Base-by-base conservation (phyloP, 306 rosid genomes). In the Quercus gilva region DNA sequence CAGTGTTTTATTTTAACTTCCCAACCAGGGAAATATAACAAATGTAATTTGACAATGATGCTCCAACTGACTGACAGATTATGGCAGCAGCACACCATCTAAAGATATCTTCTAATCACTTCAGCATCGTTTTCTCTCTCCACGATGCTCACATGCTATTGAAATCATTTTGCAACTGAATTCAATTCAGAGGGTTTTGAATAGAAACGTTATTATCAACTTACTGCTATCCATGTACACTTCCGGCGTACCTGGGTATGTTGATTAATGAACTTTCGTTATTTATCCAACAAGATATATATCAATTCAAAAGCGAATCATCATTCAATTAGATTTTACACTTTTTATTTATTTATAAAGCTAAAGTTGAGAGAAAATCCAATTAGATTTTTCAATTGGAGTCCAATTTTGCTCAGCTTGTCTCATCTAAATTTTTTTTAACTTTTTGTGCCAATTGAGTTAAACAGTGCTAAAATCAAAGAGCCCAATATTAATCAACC, bases 1-100 rank as follows among this genome's bases (percentile, higher is more conserved):
- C 56, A 63, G 73, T 3, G 0, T 37, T 18, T 6, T 28, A 25
- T 23, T 73, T 41, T 43, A 25, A 28, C 68, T 9, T 14, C 53
- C 33, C 21, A 73, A 71, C 26, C 67, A 84, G 69, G 76, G 78
- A 71, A 29, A 53, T 51, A 69, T 55, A 28, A 28, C 41, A 71
- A 63, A 69, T 21, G 52, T 31, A 45, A 76, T 21, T 56, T 64
- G 74, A 31, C 69, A 25, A 64, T 26, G 71, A 17, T 74, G 56
- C 72, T 79, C 25, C 59, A 65, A 37, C 45, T 37, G 45, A 72
- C 20, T 5, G 21, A 28, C n/a, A 61, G 69, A 63, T 63, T 63
- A 63, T 14, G 41, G 9, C 69, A 4, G 15, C 41, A 63, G 11
- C 29, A 63, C 21, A 28, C 5, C 20, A 6, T 28, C 20, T 0